Base-by-base conservation (phyloP, 306 rosid genomes). In the Notholithocarpus densiflorus region DNA sequence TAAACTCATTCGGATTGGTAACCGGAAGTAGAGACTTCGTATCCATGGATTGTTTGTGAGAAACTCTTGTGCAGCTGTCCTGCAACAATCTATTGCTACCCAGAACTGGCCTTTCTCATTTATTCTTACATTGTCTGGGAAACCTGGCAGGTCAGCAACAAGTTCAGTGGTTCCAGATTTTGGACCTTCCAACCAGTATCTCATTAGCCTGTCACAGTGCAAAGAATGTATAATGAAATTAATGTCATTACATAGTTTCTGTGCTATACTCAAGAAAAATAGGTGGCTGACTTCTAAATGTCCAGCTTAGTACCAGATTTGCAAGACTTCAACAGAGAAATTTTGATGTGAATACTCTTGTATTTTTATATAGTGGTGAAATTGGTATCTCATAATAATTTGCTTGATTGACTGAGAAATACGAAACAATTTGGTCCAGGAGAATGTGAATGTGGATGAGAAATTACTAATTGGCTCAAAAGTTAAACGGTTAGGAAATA, bases 61-160 rank as follows among this genome's bases (percentile, higher is more conserved):
- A 53, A 95, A 77, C 59, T 95, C 94, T 76, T 95, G 98, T 8
- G 88, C 85, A 7, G 81, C 71, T 0, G 98, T 92, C n/a, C 98
- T 82, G 57, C 98, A 95, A 77, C 98, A 95, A 14, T 95, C 98
- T 56, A 92, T 95, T 14, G 98, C 98, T 9, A 95, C 94, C 98
- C 98, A 95, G 57, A 89, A 95, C 21, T 95, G 75, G 2, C 95
- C 93, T 23, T 87, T 85, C 23, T 62, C 90, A 10, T 95, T 95
- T 17, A 93, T 90, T 79, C 98, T 91, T 23, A 92, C 90, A 13
- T 92, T 95, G 90, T 95, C 98, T 3, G 98, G 97, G 72, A 95
- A 92, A 2, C 98, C 98, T 1, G 98, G 98, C 2, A 95, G 85
- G 24, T 92, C 76, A 0, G 89, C 98, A 3, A 89, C 82, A 12